These are phyloP conservation scores for Tricholoma sp. DNA, from an alignment of 768 basidiomycete genomes.

Conservation along the genomic window DNA sequence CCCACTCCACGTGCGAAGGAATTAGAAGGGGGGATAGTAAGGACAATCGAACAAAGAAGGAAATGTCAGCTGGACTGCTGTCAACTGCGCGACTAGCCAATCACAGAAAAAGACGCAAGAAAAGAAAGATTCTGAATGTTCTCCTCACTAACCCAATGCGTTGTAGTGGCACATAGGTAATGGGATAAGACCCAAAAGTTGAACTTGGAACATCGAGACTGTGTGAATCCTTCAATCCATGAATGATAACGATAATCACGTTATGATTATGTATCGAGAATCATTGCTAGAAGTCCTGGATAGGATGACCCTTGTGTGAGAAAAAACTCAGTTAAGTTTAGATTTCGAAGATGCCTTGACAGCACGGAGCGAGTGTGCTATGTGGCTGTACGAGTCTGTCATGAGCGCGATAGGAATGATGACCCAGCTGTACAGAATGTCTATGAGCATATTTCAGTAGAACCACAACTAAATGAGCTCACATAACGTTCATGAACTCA, in stretches of 20 bases:
- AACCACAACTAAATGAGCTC: slow-evolving; percentile 20
- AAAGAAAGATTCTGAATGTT: background rate
- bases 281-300: too few relatives aligned
- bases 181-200: too few relatives aligned
- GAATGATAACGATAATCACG: too few relatives aligned
- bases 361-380: slow-evolving; percentile 54
- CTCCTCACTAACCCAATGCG: too few relatives aligned
- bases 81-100: background rate
- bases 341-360: slow-evolving; percentile 18
- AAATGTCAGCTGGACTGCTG: background rate
- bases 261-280: too few relatives aligned
- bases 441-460: background rate
- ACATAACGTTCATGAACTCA: slow-evolving; percentile 83
- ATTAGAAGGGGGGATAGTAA: background rate
- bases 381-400: slow-evolving; percentile 71
- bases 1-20: too few relatives aligned
- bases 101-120: background rate
- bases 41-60: background rate
- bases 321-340: slow-evolving; percentile 25
- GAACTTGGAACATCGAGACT: too few relatives aligned
- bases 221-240: too few relatives aligned
- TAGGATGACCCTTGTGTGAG: background rate
- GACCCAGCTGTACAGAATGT: slow-evolving; percentile 61
- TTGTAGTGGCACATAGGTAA: too few relatives aligned
- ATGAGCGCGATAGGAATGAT: slow-evolving; percentile 70